These are phyloP conservation scores for Alternaria novae-zelandiae DNA, from an alignment of 2,329 filamentous ascomycete genomes.

Conservation along the genomic window DNA sequence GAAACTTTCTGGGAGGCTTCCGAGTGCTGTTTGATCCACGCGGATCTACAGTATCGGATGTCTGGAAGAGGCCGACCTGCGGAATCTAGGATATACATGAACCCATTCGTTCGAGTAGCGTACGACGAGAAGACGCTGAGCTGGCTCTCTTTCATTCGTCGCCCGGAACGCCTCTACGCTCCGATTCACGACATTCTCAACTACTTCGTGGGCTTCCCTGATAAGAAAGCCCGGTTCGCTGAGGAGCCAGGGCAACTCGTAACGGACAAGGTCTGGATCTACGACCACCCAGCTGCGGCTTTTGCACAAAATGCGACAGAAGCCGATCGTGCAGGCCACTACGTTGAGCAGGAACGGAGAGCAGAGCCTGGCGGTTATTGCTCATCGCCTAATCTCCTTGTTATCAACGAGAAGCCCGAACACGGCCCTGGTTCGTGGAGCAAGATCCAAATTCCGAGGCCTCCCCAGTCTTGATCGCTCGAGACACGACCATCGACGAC, in stretches of 20 bases:
- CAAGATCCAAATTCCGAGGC: conserved; percentile 35
- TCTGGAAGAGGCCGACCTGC: conserved; percentile 47
- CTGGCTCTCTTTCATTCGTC: conserved; percentile 66
- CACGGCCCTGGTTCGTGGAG: conserved; percentile 43
- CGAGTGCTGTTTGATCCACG: conserved; percentile 58
- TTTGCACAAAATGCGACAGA: conserved; percentile 33
- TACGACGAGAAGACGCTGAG: conserved; percentile 65
- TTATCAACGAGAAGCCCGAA: conserved; percentile 49
- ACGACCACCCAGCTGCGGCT: conserved; percentile 39
- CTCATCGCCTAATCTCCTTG: conserved; percentile 61
- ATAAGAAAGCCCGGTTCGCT: conserved; percentile 64
- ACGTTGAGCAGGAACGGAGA: conserved; percentile 49
- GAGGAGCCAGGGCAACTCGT: conserved; percentile 65
- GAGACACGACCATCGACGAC: not conserved
- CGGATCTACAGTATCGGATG: conserved; percentile 49
- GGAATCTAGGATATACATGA: conserved; percentile 71
- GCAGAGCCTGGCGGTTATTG: conserved; percentile 63
- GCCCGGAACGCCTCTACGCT: conserved; percentile 70
- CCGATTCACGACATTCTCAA: conserved; percentile 66
- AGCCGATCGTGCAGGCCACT: conserved; percentile 37
- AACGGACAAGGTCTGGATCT: conserved; percentile 60
- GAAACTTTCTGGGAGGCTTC: conserved; percentile 56
- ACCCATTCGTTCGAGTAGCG: conserved; percentile 75
- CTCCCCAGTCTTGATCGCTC: conserved; percentile 19
- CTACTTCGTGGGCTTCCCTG: conserved; percentile 62